These are phyloP conservation scores for Apiospora arundinis DNA, from an alignment of 2,329 filamentous ascomycete species.

Conservation along the genomic window DNA sequence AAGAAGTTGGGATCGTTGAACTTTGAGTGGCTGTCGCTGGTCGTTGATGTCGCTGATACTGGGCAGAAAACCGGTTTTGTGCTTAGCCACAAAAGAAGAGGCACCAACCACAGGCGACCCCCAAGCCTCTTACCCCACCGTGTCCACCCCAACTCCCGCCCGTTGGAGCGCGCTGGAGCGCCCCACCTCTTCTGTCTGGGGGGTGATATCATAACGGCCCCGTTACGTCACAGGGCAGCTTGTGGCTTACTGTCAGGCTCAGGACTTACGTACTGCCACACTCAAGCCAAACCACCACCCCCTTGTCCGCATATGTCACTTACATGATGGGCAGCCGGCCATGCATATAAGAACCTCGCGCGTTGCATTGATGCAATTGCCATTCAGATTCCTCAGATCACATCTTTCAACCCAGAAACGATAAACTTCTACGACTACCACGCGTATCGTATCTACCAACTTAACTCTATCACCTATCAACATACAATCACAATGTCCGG, in stretches of 20 bases:
- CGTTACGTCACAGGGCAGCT: neutral
- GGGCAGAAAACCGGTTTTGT: neutral
- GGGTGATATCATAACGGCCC: constrained; percentile 3
- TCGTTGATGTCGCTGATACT: neutral
- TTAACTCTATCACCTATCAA: neutral
- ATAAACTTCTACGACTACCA: neutral
- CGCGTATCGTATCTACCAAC: neutral
- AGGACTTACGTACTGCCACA: constrained; percentile 10
- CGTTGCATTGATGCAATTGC: neutral
- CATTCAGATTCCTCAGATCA: neutral
- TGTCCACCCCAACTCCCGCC: neutral
- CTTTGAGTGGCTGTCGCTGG: neutral
- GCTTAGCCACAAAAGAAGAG: constrained; percentile 8
- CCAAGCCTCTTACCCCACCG: neutral
- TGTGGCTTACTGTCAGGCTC: constrained; percentile 10
- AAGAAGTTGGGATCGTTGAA: constrained; percentile 6
- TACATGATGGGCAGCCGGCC: neutral
- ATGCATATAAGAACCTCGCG: neutral
- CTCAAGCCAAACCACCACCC: neutral
- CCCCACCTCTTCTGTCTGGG: neutral
- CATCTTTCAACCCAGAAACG: neutral
- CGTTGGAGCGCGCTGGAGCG: neutral
- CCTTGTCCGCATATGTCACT: neutral
- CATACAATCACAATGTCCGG: constrained; percentile 37
- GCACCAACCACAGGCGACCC: constrained; percentile 6